phyloP scores from a whole-genome alignment of 108 stramenopile species.

The Phaeodactylum tricornutum region DNA sequence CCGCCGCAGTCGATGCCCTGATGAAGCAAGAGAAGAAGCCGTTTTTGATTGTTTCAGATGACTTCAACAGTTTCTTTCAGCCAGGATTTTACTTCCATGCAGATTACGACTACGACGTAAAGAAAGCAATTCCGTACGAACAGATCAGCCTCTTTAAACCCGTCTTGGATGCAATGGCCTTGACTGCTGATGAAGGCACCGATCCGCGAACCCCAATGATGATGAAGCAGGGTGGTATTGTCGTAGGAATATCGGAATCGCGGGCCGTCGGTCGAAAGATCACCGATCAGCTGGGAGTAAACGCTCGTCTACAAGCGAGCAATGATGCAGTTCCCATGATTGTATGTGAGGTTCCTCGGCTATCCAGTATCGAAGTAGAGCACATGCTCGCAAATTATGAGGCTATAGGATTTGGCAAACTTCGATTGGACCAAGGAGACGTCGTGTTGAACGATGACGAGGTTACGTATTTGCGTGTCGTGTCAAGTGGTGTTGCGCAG shows the following conservation, averaged over 20 bases:
- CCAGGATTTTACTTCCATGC: conserved; percentile 74
- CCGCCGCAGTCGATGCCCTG: conserved; percentile 37
- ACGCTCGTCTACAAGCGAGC: conserved; percentile 14
- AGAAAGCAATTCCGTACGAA: conserved; percentile 52
- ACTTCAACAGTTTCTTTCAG: conserved; percentile 72
- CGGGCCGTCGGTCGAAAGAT: conserved; percentile 41
- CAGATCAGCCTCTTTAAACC: conserved; percentile 65
- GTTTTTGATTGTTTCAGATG: conserved; percentile 67
- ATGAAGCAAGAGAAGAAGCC: conserved; percentile 59
- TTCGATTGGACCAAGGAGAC: conserved; percentile 74
- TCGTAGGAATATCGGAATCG: conserved; percentile 53
- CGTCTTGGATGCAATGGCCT: conserved; percentile 54
- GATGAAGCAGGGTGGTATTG: conserved; percentile 60
- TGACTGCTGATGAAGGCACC: conserved; percentile 30
- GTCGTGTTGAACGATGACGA: conserved; percentile 68
- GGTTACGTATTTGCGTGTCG: conserved; percentile 67
- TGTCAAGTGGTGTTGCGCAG: conserved; percentile 63
- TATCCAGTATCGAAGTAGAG: conserved; percentile 56
- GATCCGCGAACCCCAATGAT: conserved; percentile 6
- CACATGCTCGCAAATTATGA: conserved; percentile 77
- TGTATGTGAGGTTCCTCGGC: conserved; percentile 56
- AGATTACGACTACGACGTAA: conserved; percentile 58
- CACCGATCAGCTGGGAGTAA: conserved; percentile 39
- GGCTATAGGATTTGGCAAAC: conserved; percentile 61
- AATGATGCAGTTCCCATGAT: conserved; percentile 5